Percentiles rank a stretch among this genome's conserved stretches.
phyloP scores from a whole-genome alignment of 129 eudicot genomes.

The Flaveria linearis region DNA sequence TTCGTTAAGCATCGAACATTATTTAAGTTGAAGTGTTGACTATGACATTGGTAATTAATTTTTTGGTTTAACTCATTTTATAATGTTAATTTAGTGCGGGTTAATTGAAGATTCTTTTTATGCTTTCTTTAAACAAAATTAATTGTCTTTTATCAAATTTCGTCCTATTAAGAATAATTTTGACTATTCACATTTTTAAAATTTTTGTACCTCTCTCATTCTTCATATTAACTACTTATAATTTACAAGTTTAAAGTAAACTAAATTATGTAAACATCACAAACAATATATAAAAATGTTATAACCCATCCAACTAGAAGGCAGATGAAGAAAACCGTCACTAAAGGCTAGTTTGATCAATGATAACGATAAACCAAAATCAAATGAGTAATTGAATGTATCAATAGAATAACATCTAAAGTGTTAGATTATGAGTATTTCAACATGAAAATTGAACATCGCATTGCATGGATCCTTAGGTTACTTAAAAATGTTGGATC shows the following conservation, averaged over 20 bases:
- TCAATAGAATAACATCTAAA: neutral
- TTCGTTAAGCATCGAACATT: constrained; percentile 37
- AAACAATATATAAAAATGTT: too few relatives aligned
- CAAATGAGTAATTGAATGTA: too few relatives aligned
- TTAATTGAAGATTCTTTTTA: neutral
- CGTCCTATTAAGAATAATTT: neutral
- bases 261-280: too few relatives aligned
- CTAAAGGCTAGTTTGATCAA: too few relatives aligned
- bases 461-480: neutral
- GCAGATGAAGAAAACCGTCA: too few relatives aligned
- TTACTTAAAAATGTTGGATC: neutral
- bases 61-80: neutral
- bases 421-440: neutral
- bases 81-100: neutral
- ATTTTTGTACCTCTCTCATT: neutral
- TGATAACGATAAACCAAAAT: too few relatives aligned
- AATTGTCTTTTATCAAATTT: neutral
- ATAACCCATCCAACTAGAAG: too few relatives aligned
- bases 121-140: neutral
- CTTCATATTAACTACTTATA: neutral
- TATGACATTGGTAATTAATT: neutral
- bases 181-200: neutral
- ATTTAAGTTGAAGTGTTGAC: constrained; percentile 37
- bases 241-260: too few relatives aligned
- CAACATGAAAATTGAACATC: neutral